Evolutionary conservation across 352 stramenopile species (phyloP).

Genomic region (Globisporangium spiculum): DNA sequence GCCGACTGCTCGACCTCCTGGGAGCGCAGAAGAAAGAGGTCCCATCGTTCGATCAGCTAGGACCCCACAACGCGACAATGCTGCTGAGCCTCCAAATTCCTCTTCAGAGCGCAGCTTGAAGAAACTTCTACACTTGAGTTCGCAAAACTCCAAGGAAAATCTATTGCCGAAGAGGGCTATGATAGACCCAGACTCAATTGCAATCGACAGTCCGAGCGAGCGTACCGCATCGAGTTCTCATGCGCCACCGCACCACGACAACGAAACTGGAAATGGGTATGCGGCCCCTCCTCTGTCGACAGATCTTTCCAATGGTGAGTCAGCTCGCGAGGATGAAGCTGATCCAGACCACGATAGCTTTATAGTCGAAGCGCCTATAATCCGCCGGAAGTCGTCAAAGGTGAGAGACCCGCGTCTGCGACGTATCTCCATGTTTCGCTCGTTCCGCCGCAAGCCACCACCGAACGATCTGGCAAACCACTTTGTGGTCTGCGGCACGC

Average conservation of each 20-base stretch:
- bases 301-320: not conserved
- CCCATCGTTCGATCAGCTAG: not conserved
- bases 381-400: slow-evolving; percentile 4
- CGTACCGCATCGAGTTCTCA: not conserved
- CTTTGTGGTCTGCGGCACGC: slow-evolving; percentile 69
- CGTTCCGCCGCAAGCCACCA: slow-evolving; percentile 24
- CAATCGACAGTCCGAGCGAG: not conserved
- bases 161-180: not conserved
- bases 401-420: slow-evolving; percentile 16
- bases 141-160: not conserved
- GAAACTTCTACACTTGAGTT: not conserved
- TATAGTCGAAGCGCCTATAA: not conserved
- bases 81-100: not conserved
- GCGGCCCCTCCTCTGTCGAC: not conserved
- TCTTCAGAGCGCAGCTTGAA: not conserved
- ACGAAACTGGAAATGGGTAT: not conserved
- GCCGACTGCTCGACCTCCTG: slow-evolving; percentile 2
- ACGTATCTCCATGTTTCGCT: slow-evolving; percentile 38
- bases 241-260: not conserved
- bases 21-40: not conserved
- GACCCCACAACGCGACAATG: not conserved
- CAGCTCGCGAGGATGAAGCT: not conserved
- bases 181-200: not conserved
- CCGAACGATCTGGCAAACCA: slow-evolving; percentile 39
- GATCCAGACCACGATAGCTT: not conserved